A percentile compares a stretch with the other conserved stretches of the same genome.
phyloP scores from a whole-genome alignment of 805 yeast genomes.

The Sugiyamaella qingdaonensis region DNA sequence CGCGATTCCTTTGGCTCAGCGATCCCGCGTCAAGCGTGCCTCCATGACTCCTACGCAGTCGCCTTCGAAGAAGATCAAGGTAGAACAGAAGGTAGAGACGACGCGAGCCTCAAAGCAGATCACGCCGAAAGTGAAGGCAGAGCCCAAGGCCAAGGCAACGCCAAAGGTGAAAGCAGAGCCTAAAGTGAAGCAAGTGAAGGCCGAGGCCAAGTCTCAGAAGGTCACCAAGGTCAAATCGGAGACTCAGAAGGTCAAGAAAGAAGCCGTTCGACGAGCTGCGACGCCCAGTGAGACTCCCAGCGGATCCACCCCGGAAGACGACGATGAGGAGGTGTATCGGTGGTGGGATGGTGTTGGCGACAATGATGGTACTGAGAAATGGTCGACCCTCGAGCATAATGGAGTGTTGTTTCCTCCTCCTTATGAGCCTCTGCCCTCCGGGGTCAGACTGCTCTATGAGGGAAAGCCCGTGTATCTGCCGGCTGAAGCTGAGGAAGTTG shows the following conservation, averaged over 20 bases:
- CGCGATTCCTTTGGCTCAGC: slow-evolving; percentile 9
- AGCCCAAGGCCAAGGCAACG: background rate
- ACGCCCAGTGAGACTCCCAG: background rate
- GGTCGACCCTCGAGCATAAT: slow-evolving; percentile 81
- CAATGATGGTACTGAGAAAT: slow-evolving; percentile 69
- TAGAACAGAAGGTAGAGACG: slow-evolving; percentile 1
- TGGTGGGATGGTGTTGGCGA: slow-evolving; percentile 68
- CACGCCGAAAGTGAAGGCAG: background rate
- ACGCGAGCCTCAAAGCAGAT: background rate
- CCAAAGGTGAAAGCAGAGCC: background rate
- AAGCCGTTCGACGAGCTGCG: background rate
- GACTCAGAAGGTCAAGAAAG: background rate
- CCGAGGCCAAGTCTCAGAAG: background rate
- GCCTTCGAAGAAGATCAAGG: slow-evolving; percentile 12
- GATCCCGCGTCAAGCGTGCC: background rate
- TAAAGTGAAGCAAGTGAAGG: background rate
- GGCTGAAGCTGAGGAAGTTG: slow-evolving; percentile 87
- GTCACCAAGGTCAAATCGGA: background rate
- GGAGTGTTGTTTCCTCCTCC: slow-evolving; percentile 95
- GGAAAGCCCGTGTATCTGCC: slow-evolving; percentile 74
- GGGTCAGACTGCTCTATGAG: slow-evolving; percentile 70
- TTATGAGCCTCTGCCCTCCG: slow-evolving; percentile 77
- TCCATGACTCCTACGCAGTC: background rate
- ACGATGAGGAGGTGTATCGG: slow-evolving; percentile 70
- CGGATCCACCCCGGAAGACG: slow-evolving; percentile 33